Percentiles rank a stretch among this genome's conserved stretches.
Evolutionary conservation across 495 filamentous ascomycete species (phyloP).

Genomic region (Daldinia loculata): DNA sequence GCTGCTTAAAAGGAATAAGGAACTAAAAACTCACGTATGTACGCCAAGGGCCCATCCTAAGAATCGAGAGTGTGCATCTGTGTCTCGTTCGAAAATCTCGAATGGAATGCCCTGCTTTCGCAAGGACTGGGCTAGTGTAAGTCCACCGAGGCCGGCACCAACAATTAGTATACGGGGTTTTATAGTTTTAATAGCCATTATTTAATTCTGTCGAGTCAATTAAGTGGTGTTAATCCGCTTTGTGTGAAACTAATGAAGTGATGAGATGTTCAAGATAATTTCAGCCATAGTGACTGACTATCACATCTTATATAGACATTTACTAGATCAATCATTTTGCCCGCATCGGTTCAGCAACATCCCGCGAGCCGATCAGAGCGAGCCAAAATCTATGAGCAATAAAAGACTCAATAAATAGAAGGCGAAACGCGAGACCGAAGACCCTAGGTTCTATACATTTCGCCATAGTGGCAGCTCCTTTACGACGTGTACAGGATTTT

Average conservation of each 20-base stretch:
- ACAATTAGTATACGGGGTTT: conserved; percentile 46
- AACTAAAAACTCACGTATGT: conserved; percentile 56
- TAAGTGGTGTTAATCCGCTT: background rate
- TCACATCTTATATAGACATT: background rate
- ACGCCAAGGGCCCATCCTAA: conserved; percentile 65
- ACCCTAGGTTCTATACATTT: background rate
- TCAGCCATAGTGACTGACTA: too few relatives aligned
- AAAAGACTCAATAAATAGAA: background rate
- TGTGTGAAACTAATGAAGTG: background rate
- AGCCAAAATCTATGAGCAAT: background rate
- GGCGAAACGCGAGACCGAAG: background rate
- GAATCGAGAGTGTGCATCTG: conserved; percentile 45
- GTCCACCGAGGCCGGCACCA: conserved; percentile 49
- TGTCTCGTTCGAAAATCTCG: conserved; percentile 61
- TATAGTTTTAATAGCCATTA: conserved; percentile 19
- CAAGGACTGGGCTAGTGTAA: conserved; percentile 53
- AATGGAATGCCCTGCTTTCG: conserved; percentile 61
- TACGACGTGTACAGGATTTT: background rate
- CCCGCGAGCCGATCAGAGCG: background rate
- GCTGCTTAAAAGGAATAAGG: background rate
- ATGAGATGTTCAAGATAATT: background rate
- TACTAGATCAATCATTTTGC: background rate
- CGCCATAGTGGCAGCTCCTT: background rate
- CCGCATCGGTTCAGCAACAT: background rate
- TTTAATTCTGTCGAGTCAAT: background rate